Evolutionary conservation across 345 rosid genomes (phyloP).

Genomic region (Cochlearia excelsa): DNA sequence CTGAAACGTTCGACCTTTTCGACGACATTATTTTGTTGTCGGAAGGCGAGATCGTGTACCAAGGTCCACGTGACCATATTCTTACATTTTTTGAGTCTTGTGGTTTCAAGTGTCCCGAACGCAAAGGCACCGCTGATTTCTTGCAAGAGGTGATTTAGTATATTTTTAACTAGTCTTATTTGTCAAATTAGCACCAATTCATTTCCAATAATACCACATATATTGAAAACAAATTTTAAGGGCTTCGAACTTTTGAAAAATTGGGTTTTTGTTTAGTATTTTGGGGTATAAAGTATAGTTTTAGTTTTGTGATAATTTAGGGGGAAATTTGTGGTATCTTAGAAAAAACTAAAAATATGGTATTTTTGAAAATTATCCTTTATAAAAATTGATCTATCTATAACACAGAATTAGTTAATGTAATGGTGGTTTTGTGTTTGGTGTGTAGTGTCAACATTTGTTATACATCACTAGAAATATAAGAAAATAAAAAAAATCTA

Average conservation of each 20-base stretch:
- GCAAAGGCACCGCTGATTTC: constrained; percentile 91
- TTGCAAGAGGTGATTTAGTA: constrained; percentile 65
- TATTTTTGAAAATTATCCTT: too few relatives aligned
- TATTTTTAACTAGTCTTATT: too few relatives aligned
- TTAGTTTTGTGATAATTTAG: too few relatives aligned
- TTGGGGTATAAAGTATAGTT: too few relatives aligned
- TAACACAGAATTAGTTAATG: background rate
- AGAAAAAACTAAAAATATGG: too few relatives aligned
- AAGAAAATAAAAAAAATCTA: background rate
- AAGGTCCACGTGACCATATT: constrained; percentile 73
- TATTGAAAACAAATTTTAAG: too few relatives aligned
- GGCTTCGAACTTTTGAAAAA: too few relatives aligned
- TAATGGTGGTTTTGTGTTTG: background rate
- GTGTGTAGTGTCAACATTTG: background rate
- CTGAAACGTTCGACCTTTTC: constrained; percentile 85
- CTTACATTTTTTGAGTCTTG: constrained; percentile 64
- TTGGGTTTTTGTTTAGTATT: too few relatives aligned
- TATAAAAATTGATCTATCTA: too few relatives aligned
- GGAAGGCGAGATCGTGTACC: constrained; percentile 84
- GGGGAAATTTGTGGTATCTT: too few relatives aligned
- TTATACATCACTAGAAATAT: background rate
- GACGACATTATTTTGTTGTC: constrained; percentile 78
- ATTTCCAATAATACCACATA: too few relatives aligned
- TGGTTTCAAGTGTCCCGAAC: constrained; percentile 78
- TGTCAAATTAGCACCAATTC: too few relatives aligned